A percentile compares a stretch with the other conserved stretches of the same genome.
Evolutionary conservation across 2,329 filamentous ascomycete genomes (phyloP).

Genomic region (Paraphaeosphaeria minitans): DNA sequence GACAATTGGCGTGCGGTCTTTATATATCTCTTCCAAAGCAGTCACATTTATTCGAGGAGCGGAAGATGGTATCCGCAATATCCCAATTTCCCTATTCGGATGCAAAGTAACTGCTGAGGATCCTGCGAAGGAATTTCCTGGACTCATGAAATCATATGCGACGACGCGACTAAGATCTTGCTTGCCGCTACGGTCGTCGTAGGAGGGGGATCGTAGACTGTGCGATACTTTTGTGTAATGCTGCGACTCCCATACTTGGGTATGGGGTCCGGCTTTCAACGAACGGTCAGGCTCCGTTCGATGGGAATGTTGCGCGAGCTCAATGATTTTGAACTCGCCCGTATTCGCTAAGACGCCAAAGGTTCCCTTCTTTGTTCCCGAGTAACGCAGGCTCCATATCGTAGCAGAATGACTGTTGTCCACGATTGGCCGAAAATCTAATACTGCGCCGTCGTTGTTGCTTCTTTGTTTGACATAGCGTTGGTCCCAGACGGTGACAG

Average conservation of each 20-base stretch:
- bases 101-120: constrained; percentile 60
- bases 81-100: constrained; percentile 57
- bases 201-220: constrained; percentile 51
- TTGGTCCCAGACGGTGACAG: constrained; percentile 78
- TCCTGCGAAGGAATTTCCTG: constrained; percentile 51
- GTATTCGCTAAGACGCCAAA: constrained; percentile 64
- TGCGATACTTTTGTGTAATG: constrained; percentile 53
- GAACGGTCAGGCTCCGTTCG: constrained; percentile 29
- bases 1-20: constrained; percentile 37
- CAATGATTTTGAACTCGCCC: constrained; percentile 63
- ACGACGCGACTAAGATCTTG: constrained; percentile 58
- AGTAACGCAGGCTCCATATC: constrained; percentile 68
- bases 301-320: constrained; percentile 58
- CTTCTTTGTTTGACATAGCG: constrained; percentile 53
- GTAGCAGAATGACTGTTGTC: constrained; percentile 55
- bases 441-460: constrained; percentile 52
- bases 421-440: constrained; percentile 63
- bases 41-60: constrained; percentile 51
- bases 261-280: constrained; percentile 24
- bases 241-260: constrained; percentile 48
- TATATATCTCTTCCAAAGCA: constrained; percentile 51
- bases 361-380: constrained; percentile 61
- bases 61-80: constrained; percentile 54
- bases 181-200: constrained; percentile 51
- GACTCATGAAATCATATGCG: constrained; percentile 65